Base-by-base conservation (phyloP, 345 rosid species). In the Eucalyptus urophylla region DNA sequence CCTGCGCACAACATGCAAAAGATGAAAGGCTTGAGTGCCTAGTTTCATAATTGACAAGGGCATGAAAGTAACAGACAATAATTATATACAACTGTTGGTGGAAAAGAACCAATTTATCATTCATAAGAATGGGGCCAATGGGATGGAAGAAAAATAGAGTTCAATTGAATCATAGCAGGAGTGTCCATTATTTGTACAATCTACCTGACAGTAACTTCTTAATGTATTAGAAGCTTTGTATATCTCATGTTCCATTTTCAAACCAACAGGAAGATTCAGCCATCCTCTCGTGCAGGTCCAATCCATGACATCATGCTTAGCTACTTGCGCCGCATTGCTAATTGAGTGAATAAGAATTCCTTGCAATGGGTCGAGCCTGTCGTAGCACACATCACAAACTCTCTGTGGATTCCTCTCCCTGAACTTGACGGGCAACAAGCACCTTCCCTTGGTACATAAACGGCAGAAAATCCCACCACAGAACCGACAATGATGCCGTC, bases 401-500 rank as follows among this genome's bases (percentile, higher is more conserved):
- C 99, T 94, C 90, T 98, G 98, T 13, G 99, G 99, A 90, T 94
- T 95, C 91, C 98, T 93, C 90, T 95, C 97, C 89, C 99, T 94
- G 89, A 98, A 98, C 89, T 95, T 95, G 89, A 88, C 91, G 7
- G 99, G 99, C 90, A 98, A 89, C 88, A 97, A 92, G 90, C 97
- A 96, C 94, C 97, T 93, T 53, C 99, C 99, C 90, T 94, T 95
- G 49, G 96, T 93, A 90, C 99, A 98, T 16, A 89, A 90, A 87
- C 98, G 93, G 91, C 99, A 98, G 91, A 97, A 98, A 49, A 98
- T 88, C 65, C 99, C 99, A 86, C 99, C 99, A 91, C 99, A 98
- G 90, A 96, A 95, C 87, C 99, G 96, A 88, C 99, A 98, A 90
- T 98, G 99, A 93, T 98, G 99, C 92, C 99, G 96, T 11, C 99